Base-by-base conservation (phyloP, 1,139 yeast genomes). In the Blastobotrys persicus region DNA sequence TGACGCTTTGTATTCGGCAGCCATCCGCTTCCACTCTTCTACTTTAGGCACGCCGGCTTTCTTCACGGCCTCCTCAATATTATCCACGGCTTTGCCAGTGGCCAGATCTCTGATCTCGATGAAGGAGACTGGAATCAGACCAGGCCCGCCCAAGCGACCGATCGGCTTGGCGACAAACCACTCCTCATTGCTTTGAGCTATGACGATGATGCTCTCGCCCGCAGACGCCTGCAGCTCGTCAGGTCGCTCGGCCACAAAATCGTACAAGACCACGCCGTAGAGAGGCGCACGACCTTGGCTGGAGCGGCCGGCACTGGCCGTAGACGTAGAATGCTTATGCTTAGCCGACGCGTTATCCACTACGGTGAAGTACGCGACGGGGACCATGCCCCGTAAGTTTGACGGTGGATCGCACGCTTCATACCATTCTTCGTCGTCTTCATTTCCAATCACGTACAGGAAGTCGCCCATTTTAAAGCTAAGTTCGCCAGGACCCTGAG, bases 91-190 rank as follows among this genome's bases (percentile, higher is more conserved):
- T 59, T 72, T 66, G 23, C 83, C 85, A 1, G 87, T 74, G 33
- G 82, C 74, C 52, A 89, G 77, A 65, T 92, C 96, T 39, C 92
- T 81, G 43, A 92, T 79, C 62, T 88, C 87, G 31, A 92, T 95
- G 64, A 87, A 92, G 23, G 88, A 80, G 2, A 88, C 94, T 0
- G 98, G 98, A 11, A 92, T 95, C 50, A 92, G 75, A 0, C 98
- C 98, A 0, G 98, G 98, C 0, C 98, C 98, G 13, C 98, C 98
- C 45, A 92, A 74, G 47, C 97, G 75, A 55, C 94, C 95, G 47
- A 92, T 87, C 5, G 97, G 97, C 66, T 92, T 92, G 12, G 98
- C 98, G 51, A 92, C 94, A 62, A 89, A 91, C 98, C 98, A 92
- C 69, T 92, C 98, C 59, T 77, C 88, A 52, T 88, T 92, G 63